Base-by-base conservation (phyloP, 2,329 filamentous ascomycete genomes). In the Ophiostoma pallidulum region DNA sequence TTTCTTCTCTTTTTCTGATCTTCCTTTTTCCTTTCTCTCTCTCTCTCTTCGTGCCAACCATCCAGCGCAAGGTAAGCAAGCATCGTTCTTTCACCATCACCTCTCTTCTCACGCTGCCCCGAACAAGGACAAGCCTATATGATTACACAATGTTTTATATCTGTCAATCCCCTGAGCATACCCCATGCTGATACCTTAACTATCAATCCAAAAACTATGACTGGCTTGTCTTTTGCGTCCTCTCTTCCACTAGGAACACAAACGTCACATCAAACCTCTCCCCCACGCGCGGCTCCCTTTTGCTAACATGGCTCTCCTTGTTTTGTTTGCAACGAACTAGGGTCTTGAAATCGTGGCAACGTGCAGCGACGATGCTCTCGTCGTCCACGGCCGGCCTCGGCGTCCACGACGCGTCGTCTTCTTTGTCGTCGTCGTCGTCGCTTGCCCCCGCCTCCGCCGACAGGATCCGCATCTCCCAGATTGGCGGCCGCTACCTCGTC, bases 401-500 rank as follows among this genome's bases (percentile, higher is more conserved):
- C 22, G 4, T 7, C n/a, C n/a, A n/a, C n/a, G n/a, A n/a, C n/a
- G n/a, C n/a, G n/a, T n/a, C n/a, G n/a, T n/a, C n/a, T n/a, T n/a
- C n/a, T n/a, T n/a, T n/a, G n/a, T n/a, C n/a, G n/a, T n/a, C n/a
- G n/a, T n/a, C n/a, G n/a, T n/a, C n/a, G n/a, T n/a, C n/a, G n/a
- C n/a, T n/a, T n/a, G n/a, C n/a, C n/a, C n/a, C n/a, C n/a, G n/a
- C n/a, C n/a, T n/a, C n/a, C n/a, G n/a, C n/a, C n/a, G 73, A 80
- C 57, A 78, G 78, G 10, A 76, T 95, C 53, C 81, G 87, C 52
- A 92, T 97, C 60, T 91, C 86, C 55, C 74, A 78, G 61, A 80
- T 95, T 51, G 81, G 81, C 40, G 81, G 82, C 56, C 83, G 86
- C 55, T 96, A 91, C 69, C 78, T 96, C 51, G 73, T 98, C 56